Conservation (phyloP, 306 rosid species). For the Astragalus glycyphyllos region DNA sequence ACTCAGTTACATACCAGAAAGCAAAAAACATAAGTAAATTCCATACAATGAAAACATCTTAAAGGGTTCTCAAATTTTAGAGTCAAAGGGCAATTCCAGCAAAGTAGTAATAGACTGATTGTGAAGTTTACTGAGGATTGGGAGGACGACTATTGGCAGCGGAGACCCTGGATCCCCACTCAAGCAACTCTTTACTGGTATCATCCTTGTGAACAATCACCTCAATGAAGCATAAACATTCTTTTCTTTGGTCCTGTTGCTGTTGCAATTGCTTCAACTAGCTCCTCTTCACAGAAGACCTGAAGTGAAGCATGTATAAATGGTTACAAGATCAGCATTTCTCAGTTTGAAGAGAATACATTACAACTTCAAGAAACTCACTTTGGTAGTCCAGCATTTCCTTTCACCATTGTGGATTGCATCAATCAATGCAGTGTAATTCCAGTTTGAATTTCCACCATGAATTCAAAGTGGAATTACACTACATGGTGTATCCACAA, state of each 20-base stretch:
- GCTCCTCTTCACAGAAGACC: slow-evolving; percentile 77
- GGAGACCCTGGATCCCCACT: slow-evolving; percentile 78
- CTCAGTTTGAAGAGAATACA: too few species aligned
- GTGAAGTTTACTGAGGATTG: slow-evolving; percentile 60
- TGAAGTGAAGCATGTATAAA: slow-evolving; percentile 11
- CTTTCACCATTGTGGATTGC: slow-evolving; percentile 93
- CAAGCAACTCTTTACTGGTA: slow-evolving; percentile 83
- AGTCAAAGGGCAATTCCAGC: not conserved
- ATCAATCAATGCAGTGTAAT: slow-evolving; percentile 71
- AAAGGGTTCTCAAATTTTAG: slow-evolving; percentile 15
- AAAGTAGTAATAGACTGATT: not conserved
- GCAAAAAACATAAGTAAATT: slow-evolving; percentile 31
- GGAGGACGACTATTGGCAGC: slow-evolving; percentile 90
- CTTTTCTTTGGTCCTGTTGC: slow-evolving; percentile 72
- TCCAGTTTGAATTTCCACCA: too few species aligned
- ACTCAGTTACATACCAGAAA: slow-evolving; percentile 7
- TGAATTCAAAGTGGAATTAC: too few species aligned
- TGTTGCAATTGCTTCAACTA: slow-evolving; percentile 63
- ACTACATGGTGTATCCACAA: too few species aligned
- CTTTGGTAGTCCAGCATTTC: slow-evolving; percentile 93
- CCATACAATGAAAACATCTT: slow-evolving; percentile 7
- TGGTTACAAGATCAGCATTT: too few species aligned
- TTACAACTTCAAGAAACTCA: slow-evolving; percentile 10
- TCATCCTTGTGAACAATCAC: slow-evolving; percentile 87
- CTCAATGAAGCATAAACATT: slow-evolving; percentile 80